Evolutionary conservation across 1,284 basidiomycete genomes (phyloP).

Genomic region (Omphalotus olearius): DNA sequence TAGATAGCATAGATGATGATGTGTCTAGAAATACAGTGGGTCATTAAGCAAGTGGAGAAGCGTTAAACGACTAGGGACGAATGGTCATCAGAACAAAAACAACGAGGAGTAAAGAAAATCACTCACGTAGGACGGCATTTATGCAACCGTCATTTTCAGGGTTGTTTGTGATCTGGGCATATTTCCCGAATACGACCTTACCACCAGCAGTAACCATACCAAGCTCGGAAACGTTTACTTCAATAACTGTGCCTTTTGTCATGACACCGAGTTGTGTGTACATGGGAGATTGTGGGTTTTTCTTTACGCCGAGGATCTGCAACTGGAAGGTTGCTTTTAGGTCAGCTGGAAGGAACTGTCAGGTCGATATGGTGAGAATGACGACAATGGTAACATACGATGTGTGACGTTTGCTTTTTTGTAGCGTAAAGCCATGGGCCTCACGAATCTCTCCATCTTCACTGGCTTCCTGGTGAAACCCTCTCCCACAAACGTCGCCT

Average conservation of each 20-base stretch:
- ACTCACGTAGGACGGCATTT: constrained; percentile 85
- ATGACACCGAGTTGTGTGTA: constrained; percentile 94
- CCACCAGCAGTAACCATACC: constrained; percentile 99
- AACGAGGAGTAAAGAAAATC: background rate
- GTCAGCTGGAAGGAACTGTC: constrained; percentile 58
- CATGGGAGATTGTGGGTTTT: constrained; percentile 99
- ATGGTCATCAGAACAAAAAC: background rate
- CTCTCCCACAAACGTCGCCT: constrained; percentile 98
- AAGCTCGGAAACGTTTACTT: constrained; percentile 96
- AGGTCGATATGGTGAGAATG: constrained; percentile 2
- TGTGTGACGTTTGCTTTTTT: constrained; percentile 99
- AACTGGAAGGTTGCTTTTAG: constrained; percentile 98
- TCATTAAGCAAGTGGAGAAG: background rate
- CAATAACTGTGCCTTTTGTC: constrained; percentile 98
- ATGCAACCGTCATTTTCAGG: constrained; percentile 97
- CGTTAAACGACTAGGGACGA: constrained; percentile 1
- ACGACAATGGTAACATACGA: constrained; percentile 55
- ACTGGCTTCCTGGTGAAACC: constrained; percentile 98
- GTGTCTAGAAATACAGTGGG: background rate
- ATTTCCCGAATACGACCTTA: constrained; percentile 90
- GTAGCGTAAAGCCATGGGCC: constrained; percentile 96
- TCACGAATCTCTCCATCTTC: constrained; percentile 97
- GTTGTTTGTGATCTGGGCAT: constrained; percentile 96
- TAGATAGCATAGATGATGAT: too few relatives aligned
- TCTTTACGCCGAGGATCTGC: constrained; percentile 97